phyloP scores from a whole-genome alignment of 2,329 filamentous ascomycete species.

The Paraphaeosphaeria sporulosa region DNA sequence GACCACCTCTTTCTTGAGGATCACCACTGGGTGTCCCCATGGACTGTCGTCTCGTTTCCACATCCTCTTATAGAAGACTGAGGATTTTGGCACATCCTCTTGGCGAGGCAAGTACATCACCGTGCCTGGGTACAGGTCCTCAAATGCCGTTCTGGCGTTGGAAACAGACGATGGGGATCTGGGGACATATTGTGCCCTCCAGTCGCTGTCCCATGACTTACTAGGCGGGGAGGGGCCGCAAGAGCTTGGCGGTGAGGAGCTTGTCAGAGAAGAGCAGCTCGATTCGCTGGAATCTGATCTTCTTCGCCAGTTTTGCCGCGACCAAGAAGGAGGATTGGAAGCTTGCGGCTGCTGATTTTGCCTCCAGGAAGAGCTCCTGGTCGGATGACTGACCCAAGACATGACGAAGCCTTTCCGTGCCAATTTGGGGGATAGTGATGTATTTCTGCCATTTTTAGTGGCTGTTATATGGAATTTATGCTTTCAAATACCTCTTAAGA shows the following conservation, averaged over 20 bases:
- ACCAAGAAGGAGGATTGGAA: not conserved
- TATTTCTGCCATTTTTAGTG: no score
- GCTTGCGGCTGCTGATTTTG: not conserved
- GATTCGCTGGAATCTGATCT: not conserved
- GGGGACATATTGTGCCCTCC: not conserved
- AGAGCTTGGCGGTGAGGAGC: not conserved
- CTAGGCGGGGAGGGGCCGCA: not conserved
- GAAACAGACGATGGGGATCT: not conserved
- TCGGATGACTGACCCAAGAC: not conserved
- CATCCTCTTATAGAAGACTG: not conserved
- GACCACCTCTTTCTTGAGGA: not conserved
- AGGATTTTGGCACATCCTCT: not conserved
- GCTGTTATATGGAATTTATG: not conserved
- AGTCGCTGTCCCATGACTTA: not conserved
- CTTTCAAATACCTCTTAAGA: not conserved
- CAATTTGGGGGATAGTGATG: no score
- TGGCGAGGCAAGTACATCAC: slow-evolving; percentile 5
- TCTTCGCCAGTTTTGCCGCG: not conserved
- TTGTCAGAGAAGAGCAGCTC: not conserved
- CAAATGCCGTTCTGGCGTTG: not conserved
- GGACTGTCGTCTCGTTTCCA: not conserved
- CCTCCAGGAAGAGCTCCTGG: not conserved
- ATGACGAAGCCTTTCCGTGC: not conserved
- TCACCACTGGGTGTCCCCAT: slow-evolving; percentile 13
- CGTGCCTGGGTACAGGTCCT: slow-evolving; percentile 1